Percentiles rank a stretch among this genome's conserved stretches.
These are phyloP conservation scores for Terfezia boudieri DNA, from an alignment of 495 filamentous ascomycete genomes.

Conservation along the genomic window DNA sequence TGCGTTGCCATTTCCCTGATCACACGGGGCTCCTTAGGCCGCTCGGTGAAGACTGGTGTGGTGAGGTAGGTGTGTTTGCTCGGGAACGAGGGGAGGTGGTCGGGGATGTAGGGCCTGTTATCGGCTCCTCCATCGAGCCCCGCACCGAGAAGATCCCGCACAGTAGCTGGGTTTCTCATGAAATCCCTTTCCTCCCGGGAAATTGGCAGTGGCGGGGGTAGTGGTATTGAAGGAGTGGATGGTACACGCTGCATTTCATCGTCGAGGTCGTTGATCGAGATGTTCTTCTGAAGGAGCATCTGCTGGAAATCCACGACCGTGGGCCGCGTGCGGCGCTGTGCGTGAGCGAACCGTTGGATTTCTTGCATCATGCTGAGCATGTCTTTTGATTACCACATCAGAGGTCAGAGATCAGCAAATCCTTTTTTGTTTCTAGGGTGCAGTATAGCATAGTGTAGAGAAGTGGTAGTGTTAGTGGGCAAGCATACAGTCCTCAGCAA, in stretches of 20 bases:
- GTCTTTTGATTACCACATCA: too few relatives aligned
- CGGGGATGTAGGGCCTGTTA: constrained; percentile 35
- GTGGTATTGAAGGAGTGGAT: constrained; percentile 21
- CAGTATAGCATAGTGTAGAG: too few relatives aligned
- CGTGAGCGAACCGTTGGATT: constrained; percentile 38
- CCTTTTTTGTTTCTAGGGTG: too few relatives aligned
- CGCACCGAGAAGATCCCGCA: constrained; percentile 27
- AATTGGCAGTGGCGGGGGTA: constrained; percentile 24
- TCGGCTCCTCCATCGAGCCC: constrained; percentile 31
- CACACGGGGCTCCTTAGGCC: constrained; percentile 45
- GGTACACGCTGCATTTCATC: constrained; percentile 10
- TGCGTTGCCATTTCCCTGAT: constrained; percentile 52
- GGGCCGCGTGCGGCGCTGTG: constrained; percentile 35
- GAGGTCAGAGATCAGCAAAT: too few relatives aligned
- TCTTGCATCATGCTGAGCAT: constrained; percentile 27
- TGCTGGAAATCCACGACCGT: constrained; percentile 48
- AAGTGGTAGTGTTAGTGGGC: not conserved
- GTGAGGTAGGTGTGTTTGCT: constrained; percentile 50
- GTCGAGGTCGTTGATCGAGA: constrained; percentile 25
- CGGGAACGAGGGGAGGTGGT: constrained; percentile 46
- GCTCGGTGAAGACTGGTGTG: constrained; percentile 40
- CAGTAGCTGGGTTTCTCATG: not conserved
- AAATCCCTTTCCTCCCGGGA: constrained; percentile 13
- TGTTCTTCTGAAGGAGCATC: constrained; percentile 28
- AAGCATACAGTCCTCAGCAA: constrained; percentile 40